Evolutionary conservation across 345 rosid genomes (phyloP).

Genomic region (Rhizophora mangle): DNA sequence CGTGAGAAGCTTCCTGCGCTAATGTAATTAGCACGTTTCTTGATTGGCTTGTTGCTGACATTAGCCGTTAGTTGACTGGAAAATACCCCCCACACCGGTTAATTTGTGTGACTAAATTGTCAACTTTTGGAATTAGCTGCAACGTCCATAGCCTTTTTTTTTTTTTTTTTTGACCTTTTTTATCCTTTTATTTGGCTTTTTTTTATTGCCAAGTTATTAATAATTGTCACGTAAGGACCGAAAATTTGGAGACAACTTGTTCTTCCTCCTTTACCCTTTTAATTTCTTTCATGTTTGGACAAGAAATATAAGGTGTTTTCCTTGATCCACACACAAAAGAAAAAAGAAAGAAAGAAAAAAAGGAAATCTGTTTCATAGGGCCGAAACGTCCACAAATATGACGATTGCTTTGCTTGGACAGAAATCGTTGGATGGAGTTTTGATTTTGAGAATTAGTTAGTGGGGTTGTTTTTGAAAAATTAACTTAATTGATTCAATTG

Average conservation of each 20-base stretch:
- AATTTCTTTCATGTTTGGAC: too few relatives aligned
- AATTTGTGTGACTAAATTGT: neutral
- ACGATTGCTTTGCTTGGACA: constrained; percentile 23
- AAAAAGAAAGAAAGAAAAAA: too few relatives aligned
- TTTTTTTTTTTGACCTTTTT: neutral
- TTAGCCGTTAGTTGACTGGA: neutral
- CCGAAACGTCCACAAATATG: neutral
- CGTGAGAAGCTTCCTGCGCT: neutral
- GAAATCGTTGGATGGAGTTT: constrained; percentile 6
- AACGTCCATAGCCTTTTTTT: neutral
- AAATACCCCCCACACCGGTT: neutral
- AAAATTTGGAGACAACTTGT: too few relatives aligned
- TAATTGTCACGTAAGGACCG: neutral
- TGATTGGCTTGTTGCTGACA: neutral
- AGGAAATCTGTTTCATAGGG: too few relatives aligned
- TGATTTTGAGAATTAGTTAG: neutral
- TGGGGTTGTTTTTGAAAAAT: neutral
- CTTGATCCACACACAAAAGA: too few relatives aligned
- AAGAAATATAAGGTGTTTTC: too few relatives aligned
- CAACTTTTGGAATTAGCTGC: constrained; percentile 18
- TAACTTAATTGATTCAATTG: neutral
- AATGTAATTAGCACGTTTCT: neutral
- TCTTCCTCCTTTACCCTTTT: too few relatives aligned
- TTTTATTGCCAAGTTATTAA: neutral
- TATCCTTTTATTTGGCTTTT: neutral